Conservation (phyloP, 2,329 filamentous ascomycete species). For the Cytospora schulzeri region DNA sequence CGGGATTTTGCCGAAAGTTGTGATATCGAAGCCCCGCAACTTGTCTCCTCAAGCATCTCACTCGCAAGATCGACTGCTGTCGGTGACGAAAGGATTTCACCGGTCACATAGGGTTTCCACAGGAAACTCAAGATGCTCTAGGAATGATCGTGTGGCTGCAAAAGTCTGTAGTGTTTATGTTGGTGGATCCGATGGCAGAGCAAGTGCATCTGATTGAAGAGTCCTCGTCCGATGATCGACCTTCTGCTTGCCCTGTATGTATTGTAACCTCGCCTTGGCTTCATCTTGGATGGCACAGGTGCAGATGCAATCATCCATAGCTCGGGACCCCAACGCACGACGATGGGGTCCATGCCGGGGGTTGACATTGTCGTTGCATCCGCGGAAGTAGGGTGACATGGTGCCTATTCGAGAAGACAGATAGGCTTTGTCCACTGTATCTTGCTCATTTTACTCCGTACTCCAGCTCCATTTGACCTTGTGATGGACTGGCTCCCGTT, state of each 20-base stretch:
- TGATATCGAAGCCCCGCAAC: slow-evolving; percentile 22
- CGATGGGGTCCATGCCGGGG: slow-evolving; percentile 16
- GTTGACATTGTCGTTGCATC: slow-evolving; percentile 25
- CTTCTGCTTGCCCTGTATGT: slow-evolving; percentile 2
- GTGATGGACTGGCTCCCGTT: slow-evolving; percentile 10
- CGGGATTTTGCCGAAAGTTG: slow-evolving; percentile 26
- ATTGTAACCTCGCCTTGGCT: slow-evolving; percentile 9
- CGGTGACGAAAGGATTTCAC: slow-evolving; percentile 8
- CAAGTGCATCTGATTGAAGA: slow-evolving; percentile 10
- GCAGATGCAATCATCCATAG: slow-evolving; percentile 23
- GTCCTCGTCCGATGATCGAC: slow-evolving; percentile 23
- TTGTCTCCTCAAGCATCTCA: slow-evolving; percentile 11
- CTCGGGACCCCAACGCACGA: slow-evolving; percentile 18
- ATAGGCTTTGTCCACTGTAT: slow-evolving; percentile 8
- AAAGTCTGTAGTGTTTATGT: slow-evolving; percentile 24
- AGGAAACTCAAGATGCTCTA: neutral
- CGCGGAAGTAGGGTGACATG: slow-evolving; percentile 8
- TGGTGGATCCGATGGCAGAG: slow-evolving; percentile 18
- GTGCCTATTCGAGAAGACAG: slow-evolving; percentile 16
- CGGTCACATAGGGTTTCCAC: neutral
- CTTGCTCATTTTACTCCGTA: slow-evolving; percentile 8
- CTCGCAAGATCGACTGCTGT: slow-evolving; percentile 1
- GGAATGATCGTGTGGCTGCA: slow-evolving; percentile 25
- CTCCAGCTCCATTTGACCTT: slow-evolving; percentile 1
- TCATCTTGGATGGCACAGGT: slow-evolving; percentile 20